Conservation (phyloP, 257 asterid species). For the Capsicum rhomboideum region DNA sequence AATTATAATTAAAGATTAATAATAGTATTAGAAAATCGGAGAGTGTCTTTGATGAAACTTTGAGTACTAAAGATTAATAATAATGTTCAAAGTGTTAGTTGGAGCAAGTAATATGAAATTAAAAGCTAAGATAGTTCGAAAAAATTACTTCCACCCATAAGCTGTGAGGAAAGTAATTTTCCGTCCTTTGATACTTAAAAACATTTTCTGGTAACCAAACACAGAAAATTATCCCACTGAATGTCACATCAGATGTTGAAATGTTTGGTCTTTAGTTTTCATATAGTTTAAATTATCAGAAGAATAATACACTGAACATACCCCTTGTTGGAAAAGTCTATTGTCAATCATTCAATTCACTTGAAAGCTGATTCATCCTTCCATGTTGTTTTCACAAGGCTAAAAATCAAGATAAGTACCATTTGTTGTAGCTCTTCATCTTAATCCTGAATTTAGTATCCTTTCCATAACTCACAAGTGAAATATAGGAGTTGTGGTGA, state of each 20-base stretch:
- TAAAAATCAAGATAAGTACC: neutral
- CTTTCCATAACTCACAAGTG: neutral
- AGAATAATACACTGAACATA: neutral
- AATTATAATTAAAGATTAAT: no score
- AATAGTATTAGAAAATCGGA: no score
- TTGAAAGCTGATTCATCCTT: neutral
- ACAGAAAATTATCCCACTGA: neutral
- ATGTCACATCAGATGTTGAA: neutral
- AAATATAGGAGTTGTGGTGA: neutral
- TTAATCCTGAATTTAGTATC: neutral
- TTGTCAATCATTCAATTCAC: neutral
- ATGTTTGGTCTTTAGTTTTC: neutral
- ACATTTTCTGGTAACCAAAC: no score
- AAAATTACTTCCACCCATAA: no score
- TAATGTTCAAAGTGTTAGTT: no score
- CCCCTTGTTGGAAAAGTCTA: neutral
- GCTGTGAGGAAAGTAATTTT: no score
- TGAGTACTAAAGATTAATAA: no score
- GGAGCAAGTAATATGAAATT: no score
- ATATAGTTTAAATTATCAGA: neutral
- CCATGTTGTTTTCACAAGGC: neutral
- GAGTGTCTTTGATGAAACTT: no score
- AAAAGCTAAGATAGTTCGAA: no score
- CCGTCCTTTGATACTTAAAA: no score
- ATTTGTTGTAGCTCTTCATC: neutral